A percentile compares a stretch with the other conserved stretches of the same genome.
phyloP scores from a whole-genome alignment of 805 yeast genomes.

The Wickerhamomyces subpelliculosus region DNA sequence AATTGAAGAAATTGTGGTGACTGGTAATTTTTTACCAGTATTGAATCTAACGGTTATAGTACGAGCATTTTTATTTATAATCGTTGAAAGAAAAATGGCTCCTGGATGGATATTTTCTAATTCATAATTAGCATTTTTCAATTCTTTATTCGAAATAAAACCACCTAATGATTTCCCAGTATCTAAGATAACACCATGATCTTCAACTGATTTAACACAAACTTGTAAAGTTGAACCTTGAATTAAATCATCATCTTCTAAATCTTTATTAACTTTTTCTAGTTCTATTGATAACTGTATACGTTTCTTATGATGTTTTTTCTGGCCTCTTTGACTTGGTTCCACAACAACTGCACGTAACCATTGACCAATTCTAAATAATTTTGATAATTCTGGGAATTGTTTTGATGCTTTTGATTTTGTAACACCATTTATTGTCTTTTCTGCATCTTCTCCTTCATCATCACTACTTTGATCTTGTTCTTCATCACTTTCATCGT shows the following conservation, averaged over 20 bases:
- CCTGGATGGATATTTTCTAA: constrained; percentile 44
- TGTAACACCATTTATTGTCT: constrained; percentile 17
- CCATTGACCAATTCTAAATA: constrained; percentile 78
- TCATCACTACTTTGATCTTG: constrained; percentile 31
- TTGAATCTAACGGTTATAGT: constrained; percentile 51
- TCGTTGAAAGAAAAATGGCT: constrained; percentile 58
- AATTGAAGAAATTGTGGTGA: constrained; percentile 56
- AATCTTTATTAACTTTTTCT: constrained; percentile 50
- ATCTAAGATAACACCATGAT: constrained; percentile 80
- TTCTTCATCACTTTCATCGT: constrained; percentile 32
- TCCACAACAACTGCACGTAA: constrained; percentile 72
- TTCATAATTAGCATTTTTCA: constrained; percentile 32
- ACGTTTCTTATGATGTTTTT: constrained; percentile 43
- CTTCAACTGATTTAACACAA: constrained; percentile 75
- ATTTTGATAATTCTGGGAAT: constrained; percentile 47
- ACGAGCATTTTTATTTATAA: constrained; percentile 46
- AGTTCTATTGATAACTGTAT: constrained; percentile 74
- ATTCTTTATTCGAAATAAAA: constrained; percentile 68
- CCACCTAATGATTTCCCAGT: constrained; percentile 63
- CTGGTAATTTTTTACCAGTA: constrained; percentile 37
- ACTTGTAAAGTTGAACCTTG: constrained; percentile 67
- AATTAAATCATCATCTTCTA: constrained; percentile 59
- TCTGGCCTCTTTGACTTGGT: constrained; percentile 34
- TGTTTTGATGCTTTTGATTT: constrained; percentile 26
- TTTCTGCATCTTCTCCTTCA: constrained; percentile 26